Base-by-base conservation (phyloP, 176 grass and related monocot species). In the Pontederia paniculata region DNA sequence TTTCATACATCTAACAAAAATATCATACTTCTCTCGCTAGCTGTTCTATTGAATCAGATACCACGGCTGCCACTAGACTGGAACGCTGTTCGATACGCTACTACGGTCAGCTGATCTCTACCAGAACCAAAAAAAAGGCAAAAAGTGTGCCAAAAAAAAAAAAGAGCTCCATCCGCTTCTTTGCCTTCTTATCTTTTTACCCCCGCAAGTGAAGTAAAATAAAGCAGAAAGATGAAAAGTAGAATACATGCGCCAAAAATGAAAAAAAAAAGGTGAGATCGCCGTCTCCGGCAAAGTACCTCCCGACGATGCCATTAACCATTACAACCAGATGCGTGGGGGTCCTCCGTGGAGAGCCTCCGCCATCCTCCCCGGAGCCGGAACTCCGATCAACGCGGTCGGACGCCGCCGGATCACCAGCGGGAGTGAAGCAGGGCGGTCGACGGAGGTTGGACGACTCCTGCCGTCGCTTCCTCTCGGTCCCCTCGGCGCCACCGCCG, bases 221-320 rank as follows among this genome's bases (percentile, higher is more conserved):
- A 48, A 47, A 14, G 15, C 41, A 20, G 12, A 14, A 52, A 54
- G 21, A 9, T 31, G 37, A 20, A 43, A 10, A 62, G 41, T 7
- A 46, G 21, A 15, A 23, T 17, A 2, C 47, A 55, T 44, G 9
- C 9, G n/a, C 7, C 21, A 9, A 45, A 48, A 22, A 22, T 47
- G 50, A 17, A 1, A 60, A 23, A 12, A 46, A 43, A 28, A 23
- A 7, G 23, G 37, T 13, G 48, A 58, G 48, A 28, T 23, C 43
- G 4, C 41, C 19, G 11, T 11, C 8, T 3, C 31, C 0, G 46
- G 18, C 12, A 23, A 8, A 71, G 62, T 68, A 97, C 93, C 93
- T 88, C 53, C 93, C 93, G 43, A 90, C 60, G 72, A 97, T 74
- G 58, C 93, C 93, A 71, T 90, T 90, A 57, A 97, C 86, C 41